Base-by-base conservation (phyloP, 2,329 filamentous ascomycete genomes). In the Decorospora gaudefroyi region DNA sequence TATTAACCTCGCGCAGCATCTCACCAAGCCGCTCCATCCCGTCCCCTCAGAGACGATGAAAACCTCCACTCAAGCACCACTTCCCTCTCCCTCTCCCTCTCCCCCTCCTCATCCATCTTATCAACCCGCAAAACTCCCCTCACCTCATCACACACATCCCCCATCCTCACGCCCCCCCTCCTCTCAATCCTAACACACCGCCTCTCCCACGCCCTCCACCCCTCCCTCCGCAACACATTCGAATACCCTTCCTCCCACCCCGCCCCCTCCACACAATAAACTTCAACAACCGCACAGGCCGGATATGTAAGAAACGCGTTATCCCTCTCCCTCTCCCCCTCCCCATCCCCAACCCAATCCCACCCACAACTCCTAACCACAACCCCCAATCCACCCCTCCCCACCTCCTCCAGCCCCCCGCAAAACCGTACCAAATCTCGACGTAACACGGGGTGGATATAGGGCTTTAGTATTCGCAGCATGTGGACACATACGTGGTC, bases 61-160 rank as follows among this genome's bases (percentile, higher is more conserved):
- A 51, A 43, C 3, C 19, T 29, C 55, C 55, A 54, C 17, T 47
- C 36, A 4, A 55, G 31, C 31, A 44, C 8, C 5, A 58, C 36
- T 13, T 45, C 45, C 26, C 23, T 23, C n/a, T 21, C 10, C 3
- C 19, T 28, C 8, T n/a, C 30, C 18, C 38, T 22, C 23, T 23
- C 37, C 7, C 28, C 15, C 1, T 37, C 6, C 2, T 19, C 15
- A 15, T 7, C 38, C 6, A 10, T 9, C 16, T 18, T 18, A 6
- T 27, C 30, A 22, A 33, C 8, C 7, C 29, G n/a, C 17, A 49
- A 28, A 9, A 43, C 11, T 10, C 46, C 45, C 15, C 27, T 40
- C 39, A 58, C 11, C 13, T 56, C 53, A 6, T 51, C 41, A 9
- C 47, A 10, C 7, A 54, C 41, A 30, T 56, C 55, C 2, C 33